phyloP scores from a whole-genome alignment of 306 rosid species.

The Glycine soja region DNA sequence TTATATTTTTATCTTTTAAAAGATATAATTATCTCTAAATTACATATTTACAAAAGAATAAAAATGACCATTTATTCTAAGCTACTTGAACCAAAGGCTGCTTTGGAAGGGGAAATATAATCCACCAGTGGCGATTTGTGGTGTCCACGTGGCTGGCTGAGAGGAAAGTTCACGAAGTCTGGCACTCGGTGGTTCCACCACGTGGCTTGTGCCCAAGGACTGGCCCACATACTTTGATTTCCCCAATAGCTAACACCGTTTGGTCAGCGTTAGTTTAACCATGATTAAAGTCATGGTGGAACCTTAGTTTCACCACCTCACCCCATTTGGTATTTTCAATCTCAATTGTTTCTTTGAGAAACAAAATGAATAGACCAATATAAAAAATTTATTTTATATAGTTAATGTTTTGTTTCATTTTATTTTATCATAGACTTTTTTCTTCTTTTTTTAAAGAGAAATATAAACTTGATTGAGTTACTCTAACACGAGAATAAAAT shows the following conservation, averaged over 20 bases:
- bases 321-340: not conserved
- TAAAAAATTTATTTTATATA: too few relatives aligned
- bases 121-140: not conserved
- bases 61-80: too few relatives aligned
- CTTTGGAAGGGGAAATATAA: not conserved
- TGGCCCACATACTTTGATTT: not conserved
- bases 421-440: too few relatives aligned
- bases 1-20: too few relatives aligned
- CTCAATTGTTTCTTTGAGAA: too few relatives aligned
- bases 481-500: not conserved
- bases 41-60: too few relatives aligned
- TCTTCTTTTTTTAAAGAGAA: too few relatives aligned
- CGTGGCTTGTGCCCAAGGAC: conserved; percentile 41
- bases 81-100: conserved; percentile 32
- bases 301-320: not conserved
- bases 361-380: too few relatives aligned
- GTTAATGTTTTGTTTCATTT: too few relatives aligned
- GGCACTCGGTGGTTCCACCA: conserved; percentile 52
- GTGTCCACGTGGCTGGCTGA: conserved; percentile 57
- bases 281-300: conserved; percentile 11
- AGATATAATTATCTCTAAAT: too few relatives aligned
- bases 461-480: too few relatives aligned
- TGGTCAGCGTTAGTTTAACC: conserved; percentile 46
- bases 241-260: conserved; percentile 44
- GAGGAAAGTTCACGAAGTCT: conserved; percentile 32